Conservation (phyloP, 179 eudicot species). For the Gypsophila paniculata region DNA sequence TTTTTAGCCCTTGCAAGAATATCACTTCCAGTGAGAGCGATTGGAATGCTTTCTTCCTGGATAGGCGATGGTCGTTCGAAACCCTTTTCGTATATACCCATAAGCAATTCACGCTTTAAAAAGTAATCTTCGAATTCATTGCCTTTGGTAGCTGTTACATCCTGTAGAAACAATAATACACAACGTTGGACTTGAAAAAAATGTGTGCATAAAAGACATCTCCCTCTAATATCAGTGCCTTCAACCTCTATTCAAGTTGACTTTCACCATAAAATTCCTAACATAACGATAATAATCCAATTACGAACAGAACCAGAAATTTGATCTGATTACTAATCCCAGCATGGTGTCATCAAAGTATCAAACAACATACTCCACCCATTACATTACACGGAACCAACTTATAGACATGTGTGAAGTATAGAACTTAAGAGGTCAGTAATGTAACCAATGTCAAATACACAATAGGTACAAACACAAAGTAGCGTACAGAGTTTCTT, state of each 20-base stretch:
- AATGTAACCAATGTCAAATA: no score
- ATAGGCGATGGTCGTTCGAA: constrained; percentile 91
- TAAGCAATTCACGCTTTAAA: constrained; percentile 68
- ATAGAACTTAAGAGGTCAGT: no score
- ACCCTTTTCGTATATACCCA: constrained; percentile 94
- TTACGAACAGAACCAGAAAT: background rate
- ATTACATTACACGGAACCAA: background rate
- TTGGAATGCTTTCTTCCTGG: constrained; percentile 92
- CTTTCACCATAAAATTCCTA: background rate
- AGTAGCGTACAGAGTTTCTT: background rate
- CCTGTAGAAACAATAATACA: constrained; percentile 33
- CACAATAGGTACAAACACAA: background rate
- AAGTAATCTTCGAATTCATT: constrained; percentile 96
- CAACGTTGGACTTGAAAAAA: background rate
- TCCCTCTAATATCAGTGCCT: background rate
- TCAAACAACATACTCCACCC: background rate
- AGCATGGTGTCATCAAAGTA: background rate
- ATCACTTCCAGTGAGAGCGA: constrained; percentile 83
- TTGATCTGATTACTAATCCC: background rate
- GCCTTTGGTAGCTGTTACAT: constrained; percentile 94
- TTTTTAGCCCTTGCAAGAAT: constrained; percentile 84
- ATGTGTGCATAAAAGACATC: background rate
- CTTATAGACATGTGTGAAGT: background rate
- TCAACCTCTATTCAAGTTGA: background rate
- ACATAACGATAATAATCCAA: background rate